Base-by-base conservation (phyloP, 768 basidiomycete species). In the Tylopilus intermedius region DNA sequence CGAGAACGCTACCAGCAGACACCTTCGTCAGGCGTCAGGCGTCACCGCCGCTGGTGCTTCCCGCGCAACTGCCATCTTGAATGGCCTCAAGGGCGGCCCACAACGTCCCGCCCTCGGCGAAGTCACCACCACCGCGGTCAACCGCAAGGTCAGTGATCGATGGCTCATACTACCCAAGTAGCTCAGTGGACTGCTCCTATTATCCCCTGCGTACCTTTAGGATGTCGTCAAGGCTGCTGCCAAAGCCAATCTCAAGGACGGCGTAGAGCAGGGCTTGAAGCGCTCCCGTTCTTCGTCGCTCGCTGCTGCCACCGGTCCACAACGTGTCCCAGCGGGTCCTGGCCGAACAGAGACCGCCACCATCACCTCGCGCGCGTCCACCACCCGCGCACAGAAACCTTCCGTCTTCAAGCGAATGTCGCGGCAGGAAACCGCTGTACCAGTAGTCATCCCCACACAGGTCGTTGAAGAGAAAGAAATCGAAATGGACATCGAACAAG, bases 51-150 rank as follows among this genome's bases (percentile, higher is more conserved):
- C 73, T 46, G 79, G 77, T 40, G 71, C 80, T 41, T 72, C 78
- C 51, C 81, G 84, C 48, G 72, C 79, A 58, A 61, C 76, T 44
- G 68, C 75, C 30, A 69, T 75, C 59, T 47, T 70, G 15, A 65
- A 51, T 24, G 67, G 67, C 8, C 63, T 69, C 58, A 92, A 90
- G 76, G 74, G 72, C 32, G 76, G 73, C 40, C 71, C 76, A 21
- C 81, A 83, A 66, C 80, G 92, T 58, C 77, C 85, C 30, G 90
- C 84, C 38, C 77, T 94, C 46, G 81, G 83, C 53, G 91, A 93
- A 71, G 90, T 94, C 57, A 87, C 87, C 42, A 84, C 80, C 47
- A 80, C 80, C 55, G 83, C 85, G 51, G 80, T 89, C 47, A 90
- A 89, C 69, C 81, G 83, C 67, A 90, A 86, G 74, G 88, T 86